phyloP scores from a whole-genome alignment of 2,329 filamentous ascomycete species.

The Pyricularia pennisetigena region DNA sequence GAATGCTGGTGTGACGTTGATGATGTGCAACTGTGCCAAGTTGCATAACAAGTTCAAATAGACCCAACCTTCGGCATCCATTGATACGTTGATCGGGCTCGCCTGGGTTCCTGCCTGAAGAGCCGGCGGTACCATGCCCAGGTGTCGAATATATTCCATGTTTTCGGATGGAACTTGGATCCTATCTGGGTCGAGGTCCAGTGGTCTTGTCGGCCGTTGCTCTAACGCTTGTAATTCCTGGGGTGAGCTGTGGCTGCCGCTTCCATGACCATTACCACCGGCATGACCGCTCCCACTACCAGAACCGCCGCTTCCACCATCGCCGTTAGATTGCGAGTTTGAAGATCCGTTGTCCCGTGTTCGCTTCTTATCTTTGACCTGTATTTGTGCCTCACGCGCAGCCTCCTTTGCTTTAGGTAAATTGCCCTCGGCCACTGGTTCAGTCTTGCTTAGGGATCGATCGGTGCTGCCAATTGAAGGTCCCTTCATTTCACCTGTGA shows the following conservation, averaged over 20 bases:
- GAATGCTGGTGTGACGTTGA: conserved; percentile 73
- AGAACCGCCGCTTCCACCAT: conserved; percentile 20
- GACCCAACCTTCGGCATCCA: conserved; percentile 66
- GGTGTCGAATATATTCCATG: conserved; percentile 67
- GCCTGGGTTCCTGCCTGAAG: conserved; percentile 31
- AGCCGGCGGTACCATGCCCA: conserved; percentile 56
- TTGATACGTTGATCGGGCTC: conserved; percentile 34
- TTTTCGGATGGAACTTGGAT: conserved; percentile 67
- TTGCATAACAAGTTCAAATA: conserved; percentile 74
- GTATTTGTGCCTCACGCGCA: conserved; percentile 39
- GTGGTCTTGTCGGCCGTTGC: conserved; percentile 66
- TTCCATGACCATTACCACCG: conserved; percentile 17
- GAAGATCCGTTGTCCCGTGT: conserved; percentile 35
- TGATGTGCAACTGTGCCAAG: conserved; percentile 75
- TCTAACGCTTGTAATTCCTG: conserved; percentile 37
- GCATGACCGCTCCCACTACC: conserved; percentile 6
- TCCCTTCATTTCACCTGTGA: conserved; percentile 57
- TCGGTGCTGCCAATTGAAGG: conserved; percentile 20
- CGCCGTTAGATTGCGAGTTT: conserved; percentile 29
- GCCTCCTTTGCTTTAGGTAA: conserved; percentile 18
- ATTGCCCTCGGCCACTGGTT: conserved; percentile 6
- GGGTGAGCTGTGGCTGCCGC: conserved; percentile 22
- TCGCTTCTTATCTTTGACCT: conserved; percentile 27
- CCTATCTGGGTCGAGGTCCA: conserved; percentile 71
- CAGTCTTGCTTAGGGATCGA: conserved; percentile 8